These are phyloP conservation scores for Aspergillus asperescens DNA, from an alignment of 495 filamentous ascomycete species.

Conservation along the genomic window DNA sequence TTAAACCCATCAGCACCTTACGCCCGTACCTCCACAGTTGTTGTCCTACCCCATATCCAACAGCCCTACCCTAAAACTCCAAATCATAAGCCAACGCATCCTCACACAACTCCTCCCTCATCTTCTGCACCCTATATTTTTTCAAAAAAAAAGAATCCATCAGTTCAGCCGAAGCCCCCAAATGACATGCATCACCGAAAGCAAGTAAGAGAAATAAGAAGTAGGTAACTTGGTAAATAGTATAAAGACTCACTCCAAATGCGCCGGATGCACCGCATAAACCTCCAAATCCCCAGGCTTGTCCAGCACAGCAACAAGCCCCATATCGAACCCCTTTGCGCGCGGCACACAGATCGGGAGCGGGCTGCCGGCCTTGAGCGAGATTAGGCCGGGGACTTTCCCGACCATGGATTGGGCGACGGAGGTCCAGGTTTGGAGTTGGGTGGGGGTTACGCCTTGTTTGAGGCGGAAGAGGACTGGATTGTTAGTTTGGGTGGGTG, in stretches of 20 bases:
- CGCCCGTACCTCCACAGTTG: background rate
- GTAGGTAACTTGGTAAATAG: background rate
- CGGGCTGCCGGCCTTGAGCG: slow-evolving; percentile 28
- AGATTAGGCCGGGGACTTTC: slow-evolving; percentile 36
- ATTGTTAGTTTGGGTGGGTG: background rate
- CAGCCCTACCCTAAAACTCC: slow-evolving; percentile 24
- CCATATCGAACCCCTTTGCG: slow-evolving; percentile 41
- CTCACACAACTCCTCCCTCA: slow-evolving; percentile 41
- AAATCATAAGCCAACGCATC: slow-evolving; percentile 45
- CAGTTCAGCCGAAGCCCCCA: slow-evolving; percentile 5
- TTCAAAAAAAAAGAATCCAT: background rate
- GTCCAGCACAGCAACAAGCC: slow-evolving; percentile 40
- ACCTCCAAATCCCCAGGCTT: slow-evolving; percentile 30
- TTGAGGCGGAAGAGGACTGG: slow-evolving; percentile 44
- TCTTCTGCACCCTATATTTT: slow-evolving; percentile 36
- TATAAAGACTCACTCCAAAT: slow-evolving; percentile 32
- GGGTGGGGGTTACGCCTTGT: slow-evolving; percentile 27
- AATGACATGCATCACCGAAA: too few species aligned
- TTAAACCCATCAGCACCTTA: background rate
- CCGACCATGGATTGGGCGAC: slow-evolving; percentile 34
- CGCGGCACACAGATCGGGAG: slow-evolving; percentile 36
- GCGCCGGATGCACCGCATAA: slow-evolving; percentile 38
- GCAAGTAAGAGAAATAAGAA: background rate
- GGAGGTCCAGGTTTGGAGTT: slow-evolving; percentile 28
- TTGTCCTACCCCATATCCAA: too few species aligned